phyloP scores from a whole-genome alignment of 1,139 yeast genomes.

The Torulaspora globosa region DNA sequence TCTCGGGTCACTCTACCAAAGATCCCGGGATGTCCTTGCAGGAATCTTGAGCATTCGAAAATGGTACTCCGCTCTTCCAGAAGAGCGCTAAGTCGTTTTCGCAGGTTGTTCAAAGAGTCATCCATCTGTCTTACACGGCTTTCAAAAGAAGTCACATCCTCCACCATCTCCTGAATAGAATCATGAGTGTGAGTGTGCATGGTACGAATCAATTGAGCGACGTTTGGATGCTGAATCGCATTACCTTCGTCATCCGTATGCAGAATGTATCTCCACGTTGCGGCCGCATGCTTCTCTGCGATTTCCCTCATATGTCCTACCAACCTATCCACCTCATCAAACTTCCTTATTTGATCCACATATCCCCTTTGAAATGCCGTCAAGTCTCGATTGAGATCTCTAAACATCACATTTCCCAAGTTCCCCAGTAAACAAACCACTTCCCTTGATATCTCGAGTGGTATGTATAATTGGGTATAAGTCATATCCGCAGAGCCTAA shows the following conservation, averaged over 20 bases:
- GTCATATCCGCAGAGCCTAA: constrained; percentile 72
- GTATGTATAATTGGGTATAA: constrained; percentile 66
- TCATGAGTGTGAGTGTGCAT: constrained; percentile 36
- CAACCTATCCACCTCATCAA: constrained; percentile 68
- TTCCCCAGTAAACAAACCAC: constrained; percentile 62
- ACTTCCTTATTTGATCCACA: constrained; percentile 60
- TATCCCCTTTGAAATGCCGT: constrained; percentile 71
- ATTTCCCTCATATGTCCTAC: constrained; percentile 47
- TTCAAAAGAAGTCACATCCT: constrained; percentile 42
- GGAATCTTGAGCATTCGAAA: constrained; percentile 44
- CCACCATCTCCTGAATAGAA: constrained; percentile 43
- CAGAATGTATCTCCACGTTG: constrained; percentile 40
- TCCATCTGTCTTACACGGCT: constrained; percentile 44
- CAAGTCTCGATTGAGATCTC: constrained; percentile 64
- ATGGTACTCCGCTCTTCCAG: constrained; percentile 51
- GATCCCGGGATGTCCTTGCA: constrained; percentile 35
- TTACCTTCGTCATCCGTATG: constrained; percentile 32
- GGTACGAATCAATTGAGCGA: constrained; percentile 19
- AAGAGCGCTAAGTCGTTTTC: constrained; percentile 38
- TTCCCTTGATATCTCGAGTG: constrained; percentile 65
- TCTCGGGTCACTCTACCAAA: constrained; percentile 27
- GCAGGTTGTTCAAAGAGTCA: constrained; percentile 42
- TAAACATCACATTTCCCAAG: constrained; percentile 59
- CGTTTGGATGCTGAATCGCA: constrained; percentile 20
- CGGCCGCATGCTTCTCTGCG: constrained; percentile 40